Conservation (phyloP, 139 green algal species). For the Edaphochlamys debaryana region DNA sequence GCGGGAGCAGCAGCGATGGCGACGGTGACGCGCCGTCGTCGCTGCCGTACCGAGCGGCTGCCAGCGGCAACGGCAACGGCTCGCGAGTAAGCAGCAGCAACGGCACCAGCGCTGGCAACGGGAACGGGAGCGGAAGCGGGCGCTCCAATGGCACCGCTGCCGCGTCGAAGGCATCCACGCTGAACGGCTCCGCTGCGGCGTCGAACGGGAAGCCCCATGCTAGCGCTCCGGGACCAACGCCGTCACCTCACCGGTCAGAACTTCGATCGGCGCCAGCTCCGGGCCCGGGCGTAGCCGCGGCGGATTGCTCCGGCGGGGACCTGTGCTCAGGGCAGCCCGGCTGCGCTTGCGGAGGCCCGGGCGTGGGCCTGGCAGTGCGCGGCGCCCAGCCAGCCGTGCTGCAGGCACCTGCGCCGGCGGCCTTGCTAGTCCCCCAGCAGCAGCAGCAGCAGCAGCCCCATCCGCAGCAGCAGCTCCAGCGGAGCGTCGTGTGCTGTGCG, state of each 20-base stretch:
- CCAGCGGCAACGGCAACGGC: background rate
- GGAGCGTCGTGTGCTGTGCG: too few relatives aligned
- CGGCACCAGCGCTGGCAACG: background rate
- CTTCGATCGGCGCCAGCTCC: too few relatives aligned
- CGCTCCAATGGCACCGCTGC: background rate
- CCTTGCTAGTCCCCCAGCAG: background rate
- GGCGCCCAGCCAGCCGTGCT: too few relatives aligned
- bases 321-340: background rate
- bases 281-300: background rate
- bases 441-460: background rate
- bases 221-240: too few relatives aligned
- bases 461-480: too few relatives aligned
- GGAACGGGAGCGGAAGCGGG: too few relatives aligned
- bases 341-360: background rate
- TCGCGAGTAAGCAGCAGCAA: background rate
- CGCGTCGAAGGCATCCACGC: too few relatives aligned
- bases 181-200: background rate
- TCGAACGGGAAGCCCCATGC: too few relatives aligned
- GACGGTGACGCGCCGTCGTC: background rate
- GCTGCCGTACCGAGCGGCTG: background rate
- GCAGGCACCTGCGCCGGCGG: too few relatives aligned
- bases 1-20: background rate
- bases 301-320: background rate
- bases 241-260: too few relatives aligned
- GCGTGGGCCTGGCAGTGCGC: background rate